Evolutionary conservation across 2,329 filamentous ascomycete genomes (phyloP).

Genomic region (Trichophyton benhamiae): DNA sequence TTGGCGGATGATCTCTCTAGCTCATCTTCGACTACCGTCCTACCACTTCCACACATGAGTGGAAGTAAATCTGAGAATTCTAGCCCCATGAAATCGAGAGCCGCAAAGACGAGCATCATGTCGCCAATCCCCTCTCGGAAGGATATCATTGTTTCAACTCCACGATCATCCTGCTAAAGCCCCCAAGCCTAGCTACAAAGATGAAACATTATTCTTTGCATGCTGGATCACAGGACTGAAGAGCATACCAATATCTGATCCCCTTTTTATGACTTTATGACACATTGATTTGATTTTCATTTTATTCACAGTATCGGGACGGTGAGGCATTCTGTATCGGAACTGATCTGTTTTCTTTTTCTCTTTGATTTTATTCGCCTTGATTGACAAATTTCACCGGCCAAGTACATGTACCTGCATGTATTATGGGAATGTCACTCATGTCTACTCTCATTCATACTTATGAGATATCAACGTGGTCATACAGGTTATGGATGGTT

Average conservation of each 20-base stretch:
- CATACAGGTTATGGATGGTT: not conserved
- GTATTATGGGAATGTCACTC: constrained; percentile 1
- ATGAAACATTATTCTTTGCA: not conserved
- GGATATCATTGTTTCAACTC: constrained; percentile 26
- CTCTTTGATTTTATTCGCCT: not conserved
- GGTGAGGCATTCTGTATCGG: not conserved
- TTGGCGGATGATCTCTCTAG: constrained; percentile 24
- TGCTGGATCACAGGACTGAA: not conserved
- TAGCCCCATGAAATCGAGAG: constrained; percentile 30
- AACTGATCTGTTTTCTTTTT: constrained; percentile 2
- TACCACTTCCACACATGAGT: constrained; percentile 21
- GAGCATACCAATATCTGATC: not conserved
- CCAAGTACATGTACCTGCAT: not conserved
- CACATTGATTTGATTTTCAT: not conserved
- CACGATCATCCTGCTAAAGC: constrained; percentile 22
- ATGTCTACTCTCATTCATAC: not conserved
- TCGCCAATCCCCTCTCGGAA: constrained; percentile 30
- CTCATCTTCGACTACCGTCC: constrained; percentile 26
- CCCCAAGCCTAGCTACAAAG: not conserved
- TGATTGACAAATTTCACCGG: not conserved
- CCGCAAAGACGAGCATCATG: constrained; percentile 21
- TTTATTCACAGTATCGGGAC: not conserved
- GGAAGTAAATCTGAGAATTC: constrained; percentile 26
- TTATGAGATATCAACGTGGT: not conserved
- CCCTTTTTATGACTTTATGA: not conserved